phyloP scores from a whole-genome alignment of 2,329 filamentous ascomycete species.

The Epicoccum nigrum region DNA sequence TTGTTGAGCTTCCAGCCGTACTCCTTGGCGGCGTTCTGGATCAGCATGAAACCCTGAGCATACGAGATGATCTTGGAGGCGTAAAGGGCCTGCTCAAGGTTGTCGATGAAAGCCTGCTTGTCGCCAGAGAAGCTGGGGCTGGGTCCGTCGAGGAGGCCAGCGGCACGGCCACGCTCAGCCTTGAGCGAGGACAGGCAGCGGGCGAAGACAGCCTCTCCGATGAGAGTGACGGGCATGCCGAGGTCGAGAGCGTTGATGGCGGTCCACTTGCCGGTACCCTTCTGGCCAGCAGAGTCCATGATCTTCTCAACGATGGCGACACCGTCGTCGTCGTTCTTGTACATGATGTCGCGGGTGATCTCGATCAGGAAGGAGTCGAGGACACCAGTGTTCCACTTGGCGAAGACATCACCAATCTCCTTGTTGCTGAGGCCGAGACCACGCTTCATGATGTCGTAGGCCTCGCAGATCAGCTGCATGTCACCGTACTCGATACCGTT shows the following conservation, averaged over 20 bases:
- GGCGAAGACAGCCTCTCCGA: slow-evolving; percentile 94
- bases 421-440: slow-evolving; percentile 86
- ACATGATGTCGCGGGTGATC: slow-evolving; percentile 98
- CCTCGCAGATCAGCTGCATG: slow-evolving; percentile 99
- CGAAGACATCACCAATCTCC: slow-evolving; percentile 94
- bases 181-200: slow-evolving; percentile 95
- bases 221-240: slow-evolving; percentile 97
- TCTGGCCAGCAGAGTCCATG: slow-evolving; percentile 96
- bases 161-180: slow-evolving; percentile 85
- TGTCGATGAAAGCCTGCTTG: slow-evolving; percentile 90
- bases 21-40: slow-evolving; percentile 96
- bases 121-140: slow-evolving; percentile 83
- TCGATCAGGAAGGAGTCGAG: slow-evolving; percentile 98
- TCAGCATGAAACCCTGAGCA: slow-evolving; percentile 99
- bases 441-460: slow-evolving; percentile 99
- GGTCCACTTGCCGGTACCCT: slow-evolving; percentile 99
- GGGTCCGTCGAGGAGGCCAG: slow-evolving; percentile 78
- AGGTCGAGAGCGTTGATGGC: slow-evolving; percentile 98
- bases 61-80: slow-evolving; percentile 99
- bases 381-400: slow-evolving; percentile 98
- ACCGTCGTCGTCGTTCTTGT: slow-evolving; percentile 95
- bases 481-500: slow-evolving; percentile 99
- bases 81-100: slow-evolving; percentile 98
- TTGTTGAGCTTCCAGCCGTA: slow-evolving; percentile 99
- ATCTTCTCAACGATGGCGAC: slow-evolving; percentile 97